Base-by-base conservation (phyloP, 2,329 filamentous ascomycete genomes). In the Ascocoryne sarcoides region DNA sequence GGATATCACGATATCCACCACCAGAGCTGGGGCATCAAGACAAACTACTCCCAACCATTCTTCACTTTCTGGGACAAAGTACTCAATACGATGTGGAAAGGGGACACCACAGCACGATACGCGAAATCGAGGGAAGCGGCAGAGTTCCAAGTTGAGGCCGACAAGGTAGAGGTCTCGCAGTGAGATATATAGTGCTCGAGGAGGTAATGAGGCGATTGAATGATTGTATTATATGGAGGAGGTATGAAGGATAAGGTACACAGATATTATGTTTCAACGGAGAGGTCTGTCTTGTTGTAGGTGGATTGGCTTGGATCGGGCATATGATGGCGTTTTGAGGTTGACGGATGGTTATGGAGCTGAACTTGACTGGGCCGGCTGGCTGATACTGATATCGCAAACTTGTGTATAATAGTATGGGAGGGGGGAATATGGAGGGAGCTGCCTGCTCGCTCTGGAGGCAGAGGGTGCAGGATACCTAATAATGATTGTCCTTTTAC, bases 1-100 rank as follows among this genome's bases (percentile, higher is more conserved):
- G 82, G 81, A 26, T 98, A 96, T 64, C 92, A 98, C 60, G 92
- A 98, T 59, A 90, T 98, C 44, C 92, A 98, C 65, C 92, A 98
- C 66, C 92, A 98, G 65, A 93, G 85, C 64, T 96, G 90, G 89
- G 92, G 92, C 42, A 95, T 98, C 72, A 98, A 96, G 74, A 84
- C 82, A 49, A 93, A 93, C 65, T 93, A 87, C 62, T 83, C 81
- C 4, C 86, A 93, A 63, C 86, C 86, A 3, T 93, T 89, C 67
- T 95, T 96, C 66, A 95, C 84, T 35, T 88, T 95, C 65, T 96
- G 92, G 87, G 92, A 98, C 61, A 71, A 75, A 34, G 58, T 88
- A 19, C 69, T 95, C 16, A 79, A 81, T 37, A 98, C 92, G 8
- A 45, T 59, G 29, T 61, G 55, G 52, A 41, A 28, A 3, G 58